Conservation (phyloP, 768 basidiomycete species). For the Xerocomellus chrysenteron region DNA sequence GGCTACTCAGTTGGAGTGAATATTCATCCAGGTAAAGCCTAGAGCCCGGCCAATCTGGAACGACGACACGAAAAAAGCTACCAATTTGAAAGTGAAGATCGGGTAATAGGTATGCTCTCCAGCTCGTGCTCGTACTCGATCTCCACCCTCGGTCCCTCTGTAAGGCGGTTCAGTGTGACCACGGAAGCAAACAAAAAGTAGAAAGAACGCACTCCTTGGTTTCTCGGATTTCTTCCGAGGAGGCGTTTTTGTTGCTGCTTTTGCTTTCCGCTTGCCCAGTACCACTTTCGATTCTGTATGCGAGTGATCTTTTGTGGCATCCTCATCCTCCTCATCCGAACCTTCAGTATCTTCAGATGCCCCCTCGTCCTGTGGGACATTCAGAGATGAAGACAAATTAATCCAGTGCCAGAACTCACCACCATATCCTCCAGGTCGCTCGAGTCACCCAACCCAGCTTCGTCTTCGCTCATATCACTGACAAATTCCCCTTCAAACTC, state of each 20-base stretch:
- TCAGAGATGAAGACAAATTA: slow-evolving; percentile 20
- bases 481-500: slow-evolving; percentile 57
- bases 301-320: slow-evolving; percentile 37
- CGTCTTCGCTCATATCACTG: slow-evolving; percentile 54
- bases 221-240: slow-evolving; percentile 57
- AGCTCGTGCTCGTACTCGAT: slow-evolving; percentile 97
- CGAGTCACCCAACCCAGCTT: slow-evolving; percentile 43
- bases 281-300: slow-evolving; percentile 42
- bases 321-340: slow-evolving; percentile 40
- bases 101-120: slow-evolving; percentile 60
- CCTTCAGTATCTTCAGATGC: slow-evolving; percentile 42
- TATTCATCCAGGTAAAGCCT: not conserved
- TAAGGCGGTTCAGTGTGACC: slow-evolving; percentile 14
- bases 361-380: slow-evolving; percentile 31
- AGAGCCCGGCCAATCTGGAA: not conserved
- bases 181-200: not conserved
- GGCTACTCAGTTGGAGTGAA: not conserved
- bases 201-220: slow-evolving; percentile 53
- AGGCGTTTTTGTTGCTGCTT: slow-evolving; percentile 39
- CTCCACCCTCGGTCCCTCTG: slow-evolving; percentile 81
- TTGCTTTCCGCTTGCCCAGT: slow-evolving; percentile 70
- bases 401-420: slow-evolving; percentile 40
- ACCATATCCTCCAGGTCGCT: slow-evolving; percentile 63
- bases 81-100: slow-evolving; percentile 54
- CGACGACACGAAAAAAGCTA: slow-evolving; percentile 28